A percentile compares a stretch with the other conserved stretches of the same genome.
Evolutionary conservation across 345 rosid species (phyloP).

Genomic region (Acer saccharum): DNA sequence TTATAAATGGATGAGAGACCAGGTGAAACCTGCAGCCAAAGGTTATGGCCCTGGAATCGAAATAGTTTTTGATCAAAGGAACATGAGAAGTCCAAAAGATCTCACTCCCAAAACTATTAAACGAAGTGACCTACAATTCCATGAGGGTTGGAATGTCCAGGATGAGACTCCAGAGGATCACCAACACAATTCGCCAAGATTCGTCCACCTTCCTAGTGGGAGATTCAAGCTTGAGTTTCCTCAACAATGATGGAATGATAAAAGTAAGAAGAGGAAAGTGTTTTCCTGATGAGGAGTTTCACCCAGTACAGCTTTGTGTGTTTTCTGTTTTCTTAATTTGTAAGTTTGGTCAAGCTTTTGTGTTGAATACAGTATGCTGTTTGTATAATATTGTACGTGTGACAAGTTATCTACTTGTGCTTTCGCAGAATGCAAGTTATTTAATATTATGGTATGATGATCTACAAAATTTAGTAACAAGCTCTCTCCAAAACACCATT

Average conservation of each 20-base stretch:
- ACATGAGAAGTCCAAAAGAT: background rate
- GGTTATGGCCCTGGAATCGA: background rate
- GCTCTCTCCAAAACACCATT: too few species aligned
- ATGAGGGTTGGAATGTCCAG: background rate
- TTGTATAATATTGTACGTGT: too few species aligned
- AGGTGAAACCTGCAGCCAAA: background rate
- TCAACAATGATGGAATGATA: background rate
- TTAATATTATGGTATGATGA: too few species aligned
- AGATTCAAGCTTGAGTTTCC: background rate
- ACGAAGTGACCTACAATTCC: background rate
- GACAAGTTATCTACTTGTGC: too few species aligned
- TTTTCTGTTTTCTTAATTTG: too few species aligned
- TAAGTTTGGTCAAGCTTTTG: too few species aligned
- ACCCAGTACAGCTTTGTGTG: too few species aligned
- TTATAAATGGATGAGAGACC: background rate
- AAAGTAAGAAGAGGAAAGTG: too few species aligned
- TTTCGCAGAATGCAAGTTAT: too few species aligned
- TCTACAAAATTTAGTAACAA: too few species aligned
- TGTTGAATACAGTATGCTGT: too few species aligned
- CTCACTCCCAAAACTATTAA: background rate
- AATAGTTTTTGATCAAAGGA: background rate
- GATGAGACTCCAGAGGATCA: background rate
- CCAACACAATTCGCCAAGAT: background rate
- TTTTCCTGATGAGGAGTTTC: too few species aligned
- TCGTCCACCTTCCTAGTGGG: background rate